Percentiles rank a stretch among this genome's conserved stretches.
These are phyloP conservation scores for Hymenoscyphus scutula DNA, from an alignment of 2,329 filamentous ascomycete species.

Conservation along the genomic window DNA sequence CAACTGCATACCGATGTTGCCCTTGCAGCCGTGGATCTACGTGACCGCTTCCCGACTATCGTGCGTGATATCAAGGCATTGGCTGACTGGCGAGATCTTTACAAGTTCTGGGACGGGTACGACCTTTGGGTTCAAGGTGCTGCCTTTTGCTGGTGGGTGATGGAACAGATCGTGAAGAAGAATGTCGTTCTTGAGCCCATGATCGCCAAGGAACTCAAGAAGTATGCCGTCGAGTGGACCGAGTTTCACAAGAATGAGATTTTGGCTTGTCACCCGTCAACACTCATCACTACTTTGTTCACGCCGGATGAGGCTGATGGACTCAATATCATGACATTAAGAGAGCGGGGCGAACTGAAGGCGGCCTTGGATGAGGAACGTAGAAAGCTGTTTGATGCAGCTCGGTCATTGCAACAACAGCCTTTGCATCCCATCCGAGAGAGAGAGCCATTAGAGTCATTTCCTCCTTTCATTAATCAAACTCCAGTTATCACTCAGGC, in stretches of 20 bases:
- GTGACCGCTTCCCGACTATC: conserved; percentile 19
- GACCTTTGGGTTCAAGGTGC: conserved; percentile 34
- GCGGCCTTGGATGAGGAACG: conserved; percentile 7
- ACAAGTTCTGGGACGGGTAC: conserved; percentile 36
- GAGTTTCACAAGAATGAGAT: conserved; percentile 7
- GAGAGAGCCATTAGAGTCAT: background rate
- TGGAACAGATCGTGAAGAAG: conserved; percentile 25
- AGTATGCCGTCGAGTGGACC: conserved; percentile 24
- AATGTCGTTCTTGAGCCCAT: background rate
- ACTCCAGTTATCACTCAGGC: background rate
- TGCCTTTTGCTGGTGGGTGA: conserved; percentile 33
- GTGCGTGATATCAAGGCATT: conserved; percentile 15
- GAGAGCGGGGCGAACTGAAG: conserved; percentile 5
- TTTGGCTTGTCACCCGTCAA: background rate
- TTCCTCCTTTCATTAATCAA: background rate
- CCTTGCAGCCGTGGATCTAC: conserved; percentile 12
- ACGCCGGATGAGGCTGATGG: conserved; percentile 9
- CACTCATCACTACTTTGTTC: conserved; percentile 15
- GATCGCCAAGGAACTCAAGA: conserved; percentile 17
- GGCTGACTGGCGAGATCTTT: conserved; percentile 29
- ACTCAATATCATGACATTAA: conserved; percentile 7
- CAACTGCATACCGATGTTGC: conserved; percentile 16
- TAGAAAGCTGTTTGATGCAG: background rate
- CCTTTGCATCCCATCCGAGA: conserved; percentile 13
- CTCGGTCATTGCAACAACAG: background rate